Evolutionary conservation across 768 basidiomycete genomes (phyloP), one percentile per base, ranked within the genome.

Genomic region (Boletus bicolor): DNA sequence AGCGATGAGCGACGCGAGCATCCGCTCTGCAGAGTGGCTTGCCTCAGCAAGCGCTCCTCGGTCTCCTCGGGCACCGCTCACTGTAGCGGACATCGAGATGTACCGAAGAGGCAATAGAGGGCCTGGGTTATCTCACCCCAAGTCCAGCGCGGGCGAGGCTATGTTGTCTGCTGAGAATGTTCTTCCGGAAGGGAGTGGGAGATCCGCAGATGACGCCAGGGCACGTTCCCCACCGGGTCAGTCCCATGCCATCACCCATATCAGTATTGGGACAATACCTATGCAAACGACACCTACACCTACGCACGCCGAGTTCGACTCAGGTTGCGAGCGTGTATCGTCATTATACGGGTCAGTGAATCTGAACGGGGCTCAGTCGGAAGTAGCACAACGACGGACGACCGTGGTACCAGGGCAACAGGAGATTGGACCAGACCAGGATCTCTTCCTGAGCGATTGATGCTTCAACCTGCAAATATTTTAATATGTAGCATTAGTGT

Each of bases 191-290:
- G 26, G 43, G 7, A 43, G 35, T 34, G 30, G 48, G 38, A 44
- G 37, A 53, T 64, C 55, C n/a, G 26, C 39, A 21, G 63, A 57
- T 19, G 51, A 55, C 2, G 11, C 41, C 28, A 44, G 43, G 34
- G 14, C 9, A 42, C 24, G 19, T 19, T 26, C 48, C 30, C 35
- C 36, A 44, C 43, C 49, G 15, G 41, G 17, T 24, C 46, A 26
- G 38, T 35, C 46, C 19, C 42, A 2, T 32, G 26, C 14, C 6
- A 76, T 67, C 55, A 66, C 43, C 30, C 49, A 14, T 28, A 38
- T 21, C 5, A 77, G 70, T 52, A 65, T 75, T 36, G 78, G 79
- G 3, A 74, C 59, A 42, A 76, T 68, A 42, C 75, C 75, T 2
- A 68, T 66, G 51, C 68, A 68, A 53, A 60, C 42, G 2, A 77